These are phyloP conservation scores for Scenedesmus sp. DNA, from an alignment of 163 green algal genomes.

Conservation along the genomic window DNA sequence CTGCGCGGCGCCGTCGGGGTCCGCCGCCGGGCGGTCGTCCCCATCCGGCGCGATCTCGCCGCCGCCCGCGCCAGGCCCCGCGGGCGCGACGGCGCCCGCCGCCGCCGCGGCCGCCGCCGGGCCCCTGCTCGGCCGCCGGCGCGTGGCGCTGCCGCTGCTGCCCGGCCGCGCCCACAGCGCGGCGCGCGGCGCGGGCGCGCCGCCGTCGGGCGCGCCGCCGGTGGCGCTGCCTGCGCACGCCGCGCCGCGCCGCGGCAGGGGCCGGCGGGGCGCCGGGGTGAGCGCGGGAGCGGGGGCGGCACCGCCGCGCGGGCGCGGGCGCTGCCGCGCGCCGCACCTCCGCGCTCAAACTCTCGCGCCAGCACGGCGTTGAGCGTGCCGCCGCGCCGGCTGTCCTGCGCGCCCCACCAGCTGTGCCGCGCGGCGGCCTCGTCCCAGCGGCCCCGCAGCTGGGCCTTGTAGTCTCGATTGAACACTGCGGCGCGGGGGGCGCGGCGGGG, in stretches of 20 bases:
- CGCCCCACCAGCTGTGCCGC: slow-evolving; percentile 16
- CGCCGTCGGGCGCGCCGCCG: too few species aligned
- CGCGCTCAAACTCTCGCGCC: slow-evolving; percentile 6
- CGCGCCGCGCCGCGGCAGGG: too few species aligned
- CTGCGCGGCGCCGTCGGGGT: not conserved
- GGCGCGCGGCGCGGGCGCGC: too few species aligned
- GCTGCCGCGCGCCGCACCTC: too few species aligned
- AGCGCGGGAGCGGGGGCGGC: too few species aligned
- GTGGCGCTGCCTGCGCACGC: not conserved
- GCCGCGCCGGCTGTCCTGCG: not conserved
- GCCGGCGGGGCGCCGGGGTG: too few species aligned
- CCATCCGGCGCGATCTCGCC: too few species aligned
- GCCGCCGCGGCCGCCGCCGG: not conserved
- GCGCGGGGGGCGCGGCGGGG: too few species aligned
- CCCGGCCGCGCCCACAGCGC: not conserved
- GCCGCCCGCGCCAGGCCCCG: too few species aligned
- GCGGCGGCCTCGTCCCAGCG: slow-evolving; percentile 3
- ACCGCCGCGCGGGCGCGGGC: not conserved
- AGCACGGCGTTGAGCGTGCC: slow-evolving; percentile 40
- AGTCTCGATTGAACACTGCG: slow-evolving; percentile 40
- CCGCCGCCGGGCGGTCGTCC: not conserved
- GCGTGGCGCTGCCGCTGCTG: slow-evolving; percentile 14
- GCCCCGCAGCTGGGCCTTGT: slow-evolving; percentile 28
- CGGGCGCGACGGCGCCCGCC: too few species aligned
- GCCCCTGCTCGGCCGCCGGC: too few species aligned